phyloP scores from a whole-genome alignment of 1,139 yeast genomes.

The Wickerhamomyces sp. region DNA sequence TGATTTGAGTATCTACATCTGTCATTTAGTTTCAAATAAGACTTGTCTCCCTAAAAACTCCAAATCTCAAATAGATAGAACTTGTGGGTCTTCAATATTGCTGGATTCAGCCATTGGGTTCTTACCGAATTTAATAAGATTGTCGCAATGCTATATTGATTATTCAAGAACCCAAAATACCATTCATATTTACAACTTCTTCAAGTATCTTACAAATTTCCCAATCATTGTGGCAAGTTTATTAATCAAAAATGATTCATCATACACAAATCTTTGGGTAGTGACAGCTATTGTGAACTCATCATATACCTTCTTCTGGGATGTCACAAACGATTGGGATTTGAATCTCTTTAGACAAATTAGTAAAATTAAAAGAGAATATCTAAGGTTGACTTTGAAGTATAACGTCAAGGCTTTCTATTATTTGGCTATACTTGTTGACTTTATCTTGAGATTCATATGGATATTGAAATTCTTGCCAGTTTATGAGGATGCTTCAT shows the following conservation, averaged over 20 bases:
- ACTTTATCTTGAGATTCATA: constrained; percentile 61
- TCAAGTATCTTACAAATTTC: constrained; percentile 68
- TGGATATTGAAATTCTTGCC: constrained; percentile 57
- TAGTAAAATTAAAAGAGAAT: neutral
- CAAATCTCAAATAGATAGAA: constrained; percentile 26
- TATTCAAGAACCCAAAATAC: constrained; percentile 45
- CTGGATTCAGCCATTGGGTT: constrained; percentile 48
- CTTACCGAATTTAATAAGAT: constrained; percentile 65
- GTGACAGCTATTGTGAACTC: constrained; percentile 58
- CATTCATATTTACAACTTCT: constrained; percentile 61
- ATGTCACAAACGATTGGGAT: constrained; percentile 84
- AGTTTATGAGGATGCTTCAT: constrained; percentile 23
- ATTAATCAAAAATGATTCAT: constrained; percentile 9
- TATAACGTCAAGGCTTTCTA: constrained; percentile 17
- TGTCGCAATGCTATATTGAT: constrained; percentile 78
- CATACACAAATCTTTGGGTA: constrained; percentile 42
- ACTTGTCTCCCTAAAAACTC: constrained; percentile 16
- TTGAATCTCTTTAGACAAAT: constrained; percentile 46
- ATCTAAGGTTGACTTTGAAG: constrained; percentile 4
- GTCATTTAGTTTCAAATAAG: constrained; percentile 30
- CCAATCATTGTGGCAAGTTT: constrained; percentile 47
- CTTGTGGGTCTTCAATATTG: constrained; percentile 30
- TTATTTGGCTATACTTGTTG: constrained; percentile 48
- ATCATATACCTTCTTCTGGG: constrained; percentile 82
- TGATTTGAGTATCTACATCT: constrained; percentile 51